Conservation (phyloP, 805 yeast species). For the Cyberlindnera euphorbiae region DNA sequence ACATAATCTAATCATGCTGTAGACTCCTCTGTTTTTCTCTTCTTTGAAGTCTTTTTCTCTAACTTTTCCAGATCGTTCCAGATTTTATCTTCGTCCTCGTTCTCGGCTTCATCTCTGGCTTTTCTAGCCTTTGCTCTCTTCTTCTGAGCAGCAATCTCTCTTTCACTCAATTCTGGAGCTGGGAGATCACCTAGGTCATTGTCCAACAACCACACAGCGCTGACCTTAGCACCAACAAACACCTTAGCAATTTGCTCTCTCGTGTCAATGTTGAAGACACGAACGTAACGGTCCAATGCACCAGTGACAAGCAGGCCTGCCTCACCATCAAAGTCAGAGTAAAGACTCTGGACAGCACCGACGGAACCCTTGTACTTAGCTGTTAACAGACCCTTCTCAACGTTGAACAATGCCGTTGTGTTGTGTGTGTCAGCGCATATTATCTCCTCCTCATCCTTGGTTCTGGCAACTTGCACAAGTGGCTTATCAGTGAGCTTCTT, state of each 20-base stretch:
- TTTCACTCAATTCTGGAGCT: slow-evolving; percentile 25
- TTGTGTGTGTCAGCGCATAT: slow-evolving; percentile 71
- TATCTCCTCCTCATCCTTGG: slow-evolving; percentile 35
- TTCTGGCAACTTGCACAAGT: slow-evolving; percentile 33
- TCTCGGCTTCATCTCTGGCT: slow-evolving; percentile 29
- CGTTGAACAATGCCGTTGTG: slow-evolving; percentile 53
- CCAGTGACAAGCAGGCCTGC: slow-evolving; percentile 61
- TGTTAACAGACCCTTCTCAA: slow-evolving; percentile 45
- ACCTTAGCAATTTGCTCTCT: slow-evolving; percentile 64
- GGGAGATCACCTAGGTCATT: slow-evolving; percentile 32
- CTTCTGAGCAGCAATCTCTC: slow-evolving; percentile 24
- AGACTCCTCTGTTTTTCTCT: slow-evolving; percentile 13
- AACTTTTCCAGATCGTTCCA: slow-evolving; percentile 32
- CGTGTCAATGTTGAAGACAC: slow-evolving; percentile 62
- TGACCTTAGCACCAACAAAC: slow-evolving; percentile 69
- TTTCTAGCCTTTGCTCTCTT: slow-evolving; percentile 32
- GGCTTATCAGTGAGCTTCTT: slow-evolving; percentile 53
- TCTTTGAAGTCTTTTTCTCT: slow-evolving; percentile 17
- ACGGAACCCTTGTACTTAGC: slow-evolving; percentile 78
- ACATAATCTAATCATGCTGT: not conserved
- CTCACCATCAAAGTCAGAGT: slow-evolving; percentile 22
- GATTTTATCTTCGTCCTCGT: slow-evolving; percentile 32
- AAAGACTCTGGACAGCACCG: slow-evolving; percentile 51
- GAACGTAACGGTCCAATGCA: slow-evolving; percentile 81
- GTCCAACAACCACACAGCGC: slow-evolving; percentile 46